Evolutionary conservation across 305 asterid genomes (phyloP).

Genomic region (Plantago lanceolata): DNA sequence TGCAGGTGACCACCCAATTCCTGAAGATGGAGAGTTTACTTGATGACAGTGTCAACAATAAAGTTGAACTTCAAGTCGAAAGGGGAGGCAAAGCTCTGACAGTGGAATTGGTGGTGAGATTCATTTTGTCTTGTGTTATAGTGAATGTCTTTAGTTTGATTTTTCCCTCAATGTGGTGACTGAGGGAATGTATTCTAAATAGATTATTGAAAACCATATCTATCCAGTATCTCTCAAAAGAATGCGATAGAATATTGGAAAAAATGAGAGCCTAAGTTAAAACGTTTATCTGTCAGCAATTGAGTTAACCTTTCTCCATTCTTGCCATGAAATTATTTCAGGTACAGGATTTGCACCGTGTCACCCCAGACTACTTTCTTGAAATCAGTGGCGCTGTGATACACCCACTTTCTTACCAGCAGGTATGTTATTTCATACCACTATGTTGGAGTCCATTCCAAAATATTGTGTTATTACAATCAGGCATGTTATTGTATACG

Average conservation of each 20-base stretch:
- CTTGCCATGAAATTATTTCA: constrained; percentile 36
- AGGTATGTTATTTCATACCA: no score
- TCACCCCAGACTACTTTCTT: constrained; percentile 88
- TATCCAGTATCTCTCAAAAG: no score
- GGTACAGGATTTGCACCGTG: constrained; percentile 93
- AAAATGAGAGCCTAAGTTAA: neutral
- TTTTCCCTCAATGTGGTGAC: constrained; percentile 15
- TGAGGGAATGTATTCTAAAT: no score
- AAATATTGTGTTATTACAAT: no score
- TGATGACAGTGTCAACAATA: constrained; percentile 74
- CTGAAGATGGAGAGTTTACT: constrained; percentile 83
- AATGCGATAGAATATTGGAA: no score
- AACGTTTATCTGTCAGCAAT: neutral
- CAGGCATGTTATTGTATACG: no score
- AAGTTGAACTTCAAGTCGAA: constrained; percentile 87
- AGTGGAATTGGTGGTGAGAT: constrained; percentile 62
- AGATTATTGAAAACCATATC: no score
- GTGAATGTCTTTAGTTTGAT: constrained; percentile 7
- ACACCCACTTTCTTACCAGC: constrained; percentile 98
- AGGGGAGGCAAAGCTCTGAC: constrained; percentile 90
- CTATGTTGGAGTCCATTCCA: no score
- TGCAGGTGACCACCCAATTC: constrained; percentile 93
- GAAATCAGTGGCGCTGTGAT: constrained; percentile 99
- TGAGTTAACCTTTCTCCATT: constrained; percentile 10
- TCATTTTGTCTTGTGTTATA: constrained; percentile 1